These are phyloP conservation scores for Geoglossum glabrum DNA, from an alignment of 495 filamentous ascomycete genomes.

Conservation along the genomic window DNA sequence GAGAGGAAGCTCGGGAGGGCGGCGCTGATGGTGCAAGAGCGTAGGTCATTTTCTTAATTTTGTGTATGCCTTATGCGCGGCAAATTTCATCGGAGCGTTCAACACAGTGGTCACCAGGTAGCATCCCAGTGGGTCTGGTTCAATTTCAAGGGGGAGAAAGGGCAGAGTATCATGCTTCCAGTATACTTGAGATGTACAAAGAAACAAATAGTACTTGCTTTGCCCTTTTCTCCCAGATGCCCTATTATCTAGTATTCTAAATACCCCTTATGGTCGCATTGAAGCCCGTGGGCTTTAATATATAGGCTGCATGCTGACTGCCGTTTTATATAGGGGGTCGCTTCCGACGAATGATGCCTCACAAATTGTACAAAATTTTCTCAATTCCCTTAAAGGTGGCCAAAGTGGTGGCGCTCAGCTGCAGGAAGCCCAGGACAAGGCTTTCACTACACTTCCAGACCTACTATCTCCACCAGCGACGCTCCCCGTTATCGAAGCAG, in stretches of 20 bases:
- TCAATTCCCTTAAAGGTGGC: conserved; percentile 57
- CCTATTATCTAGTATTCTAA: background rate
- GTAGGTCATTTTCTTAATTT: conserved; percentile 45
- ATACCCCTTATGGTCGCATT: background rate
- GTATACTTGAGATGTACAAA: background rate
- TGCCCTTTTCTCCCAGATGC: background rate
- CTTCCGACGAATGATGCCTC: conserved; percentile 30
- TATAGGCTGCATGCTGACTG: background rate
- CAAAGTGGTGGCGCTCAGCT: conserved; percentile 20
- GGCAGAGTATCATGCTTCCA: background rate
- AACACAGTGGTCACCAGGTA: too few species aligned
- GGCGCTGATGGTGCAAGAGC: conserved; percentile 94
- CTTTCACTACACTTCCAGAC: conserved; percentile 72
- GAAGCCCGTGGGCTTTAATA: background rate
- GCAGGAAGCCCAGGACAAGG: conserved; percentile 32
- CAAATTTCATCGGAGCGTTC: background rate
- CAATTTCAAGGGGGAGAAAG: background rate
- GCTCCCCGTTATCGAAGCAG: conserved; percentile 50
- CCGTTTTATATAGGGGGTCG: conserved; percentile 7
- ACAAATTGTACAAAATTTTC: conserved; percentile 61
- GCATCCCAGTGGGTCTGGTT: background rate
- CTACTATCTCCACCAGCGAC: conserved; percentile 60
- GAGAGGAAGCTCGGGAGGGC: conserved; percentile 67
- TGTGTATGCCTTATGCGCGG: background rate
- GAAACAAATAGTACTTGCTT: background rate